These are phyloP conservation scores for Pyracantha coccinea DNA, from an alignment of 331 rosid genomes.

Conservation along the genomic window DNA sequence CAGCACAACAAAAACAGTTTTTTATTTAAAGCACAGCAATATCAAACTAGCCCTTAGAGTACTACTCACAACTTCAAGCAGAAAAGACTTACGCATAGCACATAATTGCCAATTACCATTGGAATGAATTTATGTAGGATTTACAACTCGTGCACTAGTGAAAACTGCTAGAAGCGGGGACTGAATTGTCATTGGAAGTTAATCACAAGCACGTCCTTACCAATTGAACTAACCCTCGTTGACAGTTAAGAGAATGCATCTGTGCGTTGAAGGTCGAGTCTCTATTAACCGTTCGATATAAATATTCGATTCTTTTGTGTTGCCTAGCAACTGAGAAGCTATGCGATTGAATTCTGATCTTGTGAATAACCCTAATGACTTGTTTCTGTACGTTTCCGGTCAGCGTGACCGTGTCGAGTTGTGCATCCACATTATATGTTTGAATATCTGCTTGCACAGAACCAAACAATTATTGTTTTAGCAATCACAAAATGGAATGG, in stretches of 20 bases:
- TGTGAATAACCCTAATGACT: conserved; percentile 59
- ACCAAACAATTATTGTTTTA: too few relatives aligned
- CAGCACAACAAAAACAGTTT: too few relatives aligned
- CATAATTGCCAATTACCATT: too few relatives aligned
- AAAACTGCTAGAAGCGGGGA: too few relatives aligned
- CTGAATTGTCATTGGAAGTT: too few relatives aligned
- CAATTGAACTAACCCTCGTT: too few relatives aligned
- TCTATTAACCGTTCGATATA: not conserved
- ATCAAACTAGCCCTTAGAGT: too few relatives aligned
- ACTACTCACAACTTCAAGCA: too few relatives aligned
- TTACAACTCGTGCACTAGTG: too few relatives aligned
- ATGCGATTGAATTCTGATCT: conserved; percentile 5
- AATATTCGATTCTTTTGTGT: not conserved
- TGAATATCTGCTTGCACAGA: conserved; percentile 49
- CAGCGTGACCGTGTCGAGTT: conserved; percentile 63
- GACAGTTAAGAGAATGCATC: not conserved
- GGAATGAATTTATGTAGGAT: too few relatives aligned
- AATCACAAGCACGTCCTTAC: accelerated
- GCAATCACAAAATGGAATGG: not conserved
- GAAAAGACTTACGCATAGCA: too few relatives aligned
- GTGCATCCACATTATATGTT: conserved; percentile 56
- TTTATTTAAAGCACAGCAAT: too few relatives aligned
- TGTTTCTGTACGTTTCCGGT: conserved; percentile 65
- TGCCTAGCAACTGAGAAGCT: not conserved
- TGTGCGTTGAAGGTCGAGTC: not conserved